Evolutionary conservation across 345 rosid species (phyloP), one percentile per base, ranked within the genome.

Genomic region (Aquilaria malaccensis): DNA sequence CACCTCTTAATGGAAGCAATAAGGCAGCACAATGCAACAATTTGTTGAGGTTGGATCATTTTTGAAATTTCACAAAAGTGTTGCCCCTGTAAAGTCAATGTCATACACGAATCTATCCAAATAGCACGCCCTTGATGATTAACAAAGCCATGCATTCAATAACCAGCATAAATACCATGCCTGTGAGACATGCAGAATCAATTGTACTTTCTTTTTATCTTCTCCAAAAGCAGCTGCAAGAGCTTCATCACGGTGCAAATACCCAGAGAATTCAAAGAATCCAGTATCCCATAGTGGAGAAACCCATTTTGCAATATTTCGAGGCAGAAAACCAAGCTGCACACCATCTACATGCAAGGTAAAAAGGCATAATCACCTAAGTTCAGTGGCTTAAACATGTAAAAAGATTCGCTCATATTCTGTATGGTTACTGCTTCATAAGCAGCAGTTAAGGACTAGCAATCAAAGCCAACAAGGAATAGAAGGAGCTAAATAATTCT

Each of bases 261-360:
- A 83, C 61, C 96, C 98, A 60, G 77, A 81, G 76, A 89, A 92
- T 63, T 62, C 78, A 52, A 89, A 81, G 76, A 83, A 79, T 54
- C 93, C 87, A 56, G 66, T 63, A 55, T 89, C 96, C 96, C 95
- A 92, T 81, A 89, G 70, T 4, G 96, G 98, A 64, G 98, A 89
- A 66, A 89, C 86, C 98, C 95, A 89, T 71, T 83, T 89, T 59
- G 89, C 95, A 47, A 87, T 72, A 75, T 69, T 62, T 72, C 86
- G 77, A 33, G 96, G 95, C 53, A 92, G 77, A 80, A 92, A 92
- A 63, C 98, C 98, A 73, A 89, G 76, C 63, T 85, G 96, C 32
- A 87, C 46, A 59, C 76, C 77, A 61, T 89, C 96, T 92, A 61
- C 43, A 54, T 65, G 60, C 72, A 60, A 67, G 60, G 32, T 9